phyloP scores from a whole-genome alignment of 2,329 filamentous ascomycete genomes.

The Fusarium dlaminii region DNA sequence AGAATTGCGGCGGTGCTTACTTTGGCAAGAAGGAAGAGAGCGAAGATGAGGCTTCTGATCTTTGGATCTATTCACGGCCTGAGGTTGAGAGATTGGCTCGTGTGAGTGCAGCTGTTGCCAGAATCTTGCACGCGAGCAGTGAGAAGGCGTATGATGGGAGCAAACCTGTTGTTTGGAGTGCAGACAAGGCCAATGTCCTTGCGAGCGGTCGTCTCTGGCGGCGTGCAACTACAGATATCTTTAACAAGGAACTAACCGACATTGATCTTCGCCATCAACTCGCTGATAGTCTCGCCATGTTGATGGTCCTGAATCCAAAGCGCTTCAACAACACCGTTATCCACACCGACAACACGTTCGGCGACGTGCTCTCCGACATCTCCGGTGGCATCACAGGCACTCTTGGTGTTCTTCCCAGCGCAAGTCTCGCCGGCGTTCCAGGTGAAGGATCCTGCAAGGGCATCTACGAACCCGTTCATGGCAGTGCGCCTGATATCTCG shows the following conservation, averaged over 20 bases:
- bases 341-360: slow-evolving; percentile 59
- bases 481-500: slow-evolving; percentile 77
- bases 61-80: slow-evolving; percentile 55
- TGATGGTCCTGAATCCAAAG: slow-evolving; percentile 58
- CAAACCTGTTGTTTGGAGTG: slow-evolving; percentile 56
- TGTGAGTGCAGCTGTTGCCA: slow-evolving; percentile 56
- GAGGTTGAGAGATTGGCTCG: slow-evolving; percentile 60
- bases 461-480: slow-evolving; percentile 82
- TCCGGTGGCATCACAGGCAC: slow-evolving; percentile 57
- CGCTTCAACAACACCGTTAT: slow-evolving; percentile 58
- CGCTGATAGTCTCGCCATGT: slow-evolving; percentile 58
- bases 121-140: slow-evolving; percentile 41
- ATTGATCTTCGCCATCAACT: slow-evolving; percentile 57
- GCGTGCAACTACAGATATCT: slow-evolving; percentile 52
- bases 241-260: slow-evolving; percentile 54
- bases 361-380: slow-evolving; percentile 58
- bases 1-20: slow-evolving; percentile 62
- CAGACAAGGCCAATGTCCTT: slow-evolving; percentile 64
- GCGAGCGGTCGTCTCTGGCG: slow-evolving; percentile 61
- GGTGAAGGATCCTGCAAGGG: slow-evolving; percentile 63
- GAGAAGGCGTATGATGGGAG: slow-evolving; percentile 38
- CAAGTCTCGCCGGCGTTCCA: slow-evolving; percentile 55
- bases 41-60: slow-evolving; percentile 55
- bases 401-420: slow-evolving; percentile 57
- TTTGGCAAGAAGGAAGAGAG: slow-evolving; percentile 59